A percentile compares a stretch with the other conserved stretches of the same genome.
Conservation (phyloP, 768 basidiomycete species). For the Pleurotus pulmonarius region DNA sequence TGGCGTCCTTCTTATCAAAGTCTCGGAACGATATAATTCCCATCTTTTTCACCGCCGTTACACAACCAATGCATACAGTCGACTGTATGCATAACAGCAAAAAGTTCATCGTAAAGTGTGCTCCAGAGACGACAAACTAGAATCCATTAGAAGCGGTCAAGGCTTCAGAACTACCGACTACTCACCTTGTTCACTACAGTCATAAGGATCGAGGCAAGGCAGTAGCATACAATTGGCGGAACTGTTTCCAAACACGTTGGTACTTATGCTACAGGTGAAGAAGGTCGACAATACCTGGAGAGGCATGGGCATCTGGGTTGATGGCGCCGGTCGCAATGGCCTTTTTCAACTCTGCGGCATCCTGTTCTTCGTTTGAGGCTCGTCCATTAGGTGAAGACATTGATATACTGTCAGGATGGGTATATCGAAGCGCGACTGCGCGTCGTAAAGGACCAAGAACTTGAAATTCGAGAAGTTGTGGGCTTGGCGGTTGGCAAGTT, state of each 20-base stretch:
- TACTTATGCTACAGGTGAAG: background rate
- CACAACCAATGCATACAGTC: slow-evolving; percentile 79
- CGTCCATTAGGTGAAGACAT: slow-evolving; percentile 21
- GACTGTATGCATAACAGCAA: slow-evolving; percentile 90
- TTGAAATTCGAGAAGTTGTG: no score
- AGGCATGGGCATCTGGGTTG: slow-evolving; percentile 21
- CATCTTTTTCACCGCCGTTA: slow-evolving; percentile 64
- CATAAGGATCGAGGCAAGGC: slow-evolving; percentile 92
- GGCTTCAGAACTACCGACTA: background rate
- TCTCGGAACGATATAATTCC: slow-evolving; percentile 82
- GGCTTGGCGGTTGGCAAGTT: background rate
- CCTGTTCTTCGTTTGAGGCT: slow-evolving; percentile 13
- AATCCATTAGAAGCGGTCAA: background rate
- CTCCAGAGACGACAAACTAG: slow-evolving; percentile 93
- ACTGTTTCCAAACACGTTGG: slow-evolving; percentile 36
- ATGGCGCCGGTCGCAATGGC: slow-evolving; percentile 23
- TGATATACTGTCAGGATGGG: background rate
- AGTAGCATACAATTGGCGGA: slow-evolving; percentile 84
- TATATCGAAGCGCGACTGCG: no score
- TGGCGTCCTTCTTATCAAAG: slow-evolving; percentile 82
- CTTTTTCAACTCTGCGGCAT: slow-evolving; percentile 53
- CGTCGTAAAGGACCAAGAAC: no score
- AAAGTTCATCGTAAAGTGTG: slow-evolving; percentile 95
- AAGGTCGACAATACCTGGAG: slow-evolving; percentile 22
- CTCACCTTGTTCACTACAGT: slow-evolving; percentile 93